Evolutionary conservation across 352 stramenopile species (phyloP), one percentile per base, ranked within the genome.

Genomic region (Globisporangium irregulare): DNA sequence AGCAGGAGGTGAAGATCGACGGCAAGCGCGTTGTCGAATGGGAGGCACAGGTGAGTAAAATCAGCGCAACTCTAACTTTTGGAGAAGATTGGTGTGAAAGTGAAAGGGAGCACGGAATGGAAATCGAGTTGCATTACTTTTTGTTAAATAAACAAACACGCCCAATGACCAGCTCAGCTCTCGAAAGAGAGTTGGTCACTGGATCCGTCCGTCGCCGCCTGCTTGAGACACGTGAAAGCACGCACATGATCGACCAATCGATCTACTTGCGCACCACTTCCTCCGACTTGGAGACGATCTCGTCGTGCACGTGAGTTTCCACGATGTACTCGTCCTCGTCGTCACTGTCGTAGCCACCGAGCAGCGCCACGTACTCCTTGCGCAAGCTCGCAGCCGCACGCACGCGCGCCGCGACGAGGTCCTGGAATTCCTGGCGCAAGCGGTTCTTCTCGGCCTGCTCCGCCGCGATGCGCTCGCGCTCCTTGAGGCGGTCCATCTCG

Each of bases 271-370:
- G 78, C 73, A 85, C 73, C n/a, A 92, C 71, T 29, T 95, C 84
- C 66, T 95, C 88, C 64, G 76, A 76, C 59, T 85, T 66, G 41
- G 79, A 84, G 24, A 94, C 73, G 53, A 94, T 77, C 55, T 89
- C 81, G 72, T 95, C 88, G 72, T 82, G 82, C 76, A 78, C 82
- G 72, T 83, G 81, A 56, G 70, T 90, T 75, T 95, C 70, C 64
- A 93, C 76, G 65, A 93, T 89, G 80, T 92, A 95, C 78, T 95
- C 83, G 61, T 78, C 76, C 46, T 95, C 88, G 73, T 94, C 80
- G 59, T 95, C 84, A 62, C 75, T 89, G 79, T 94, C 88, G 75
- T 95, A 94, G 65, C 88, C 88, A 66, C 76, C 72, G 20, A 92
- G 69, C 54, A 94, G 71, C 46, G 80, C 79, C 1, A 95, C 65